Conservation (phyloP, 2,329 filamentous ascomycete genomes). For the Pseudogymnoascus sp. region DNA sequence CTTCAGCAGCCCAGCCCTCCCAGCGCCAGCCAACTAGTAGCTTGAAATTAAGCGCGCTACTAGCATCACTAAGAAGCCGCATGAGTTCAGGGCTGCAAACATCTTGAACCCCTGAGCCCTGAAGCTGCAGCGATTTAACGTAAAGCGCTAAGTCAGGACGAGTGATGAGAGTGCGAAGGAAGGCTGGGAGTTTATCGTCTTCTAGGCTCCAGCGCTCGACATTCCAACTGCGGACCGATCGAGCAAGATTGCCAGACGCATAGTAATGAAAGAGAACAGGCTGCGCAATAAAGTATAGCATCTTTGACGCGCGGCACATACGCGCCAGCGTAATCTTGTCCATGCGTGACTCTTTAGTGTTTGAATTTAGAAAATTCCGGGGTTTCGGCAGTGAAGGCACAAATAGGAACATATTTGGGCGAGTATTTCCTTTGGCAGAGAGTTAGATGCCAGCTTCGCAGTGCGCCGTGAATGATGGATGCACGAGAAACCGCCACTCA, state of each 20-base stretch:
- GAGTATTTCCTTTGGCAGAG: neutral
- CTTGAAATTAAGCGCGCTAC: neutral
- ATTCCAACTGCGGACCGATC: neutral
- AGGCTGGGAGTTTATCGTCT: neutral
- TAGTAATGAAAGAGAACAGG: neutral
- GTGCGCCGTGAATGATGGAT: neutral
- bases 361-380: neutral
- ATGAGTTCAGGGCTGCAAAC: neutral
- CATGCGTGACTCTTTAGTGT: conserved; percentile 20
- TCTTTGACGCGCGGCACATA: neutral
- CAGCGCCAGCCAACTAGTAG: neutral
- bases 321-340: conserved; percentile 9
- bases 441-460: neutral
- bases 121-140: neutral
- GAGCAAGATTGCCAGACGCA: neutral
- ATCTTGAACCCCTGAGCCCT: neutral
- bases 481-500: neutral
- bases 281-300: neutral
- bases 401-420: neutral
- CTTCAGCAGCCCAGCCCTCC: neutral
- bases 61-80: neutral
- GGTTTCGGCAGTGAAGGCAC: neutral
- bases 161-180: neutral
- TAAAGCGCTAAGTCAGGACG: neutral
- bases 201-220: neutral